These are phyloP conservation scores for Pichia insulana DNA, from an alignment of 805 yeast genomes.

Conservation along the genomic window DNA sequence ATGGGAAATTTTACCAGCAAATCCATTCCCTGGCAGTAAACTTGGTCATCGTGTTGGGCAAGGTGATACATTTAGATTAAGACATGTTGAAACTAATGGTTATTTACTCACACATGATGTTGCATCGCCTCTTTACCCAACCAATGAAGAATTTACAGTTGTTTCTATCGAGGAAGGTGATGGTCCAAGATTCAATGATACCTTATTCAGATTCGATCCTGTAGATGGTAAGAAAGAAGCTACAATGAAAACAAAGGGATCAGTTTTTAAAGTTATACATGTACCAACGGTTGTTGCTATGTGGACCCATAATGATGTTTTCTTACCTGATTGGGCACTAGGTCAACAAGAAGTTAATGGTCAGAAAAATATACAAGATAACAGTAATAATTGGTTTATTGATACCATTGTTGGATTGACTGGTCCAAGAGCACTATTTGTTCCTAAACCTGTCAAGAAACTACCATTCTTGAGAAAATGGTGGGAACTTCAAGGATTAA, in stretches of 20 bases:
- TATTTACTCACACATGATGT: constrained; percentile 86
- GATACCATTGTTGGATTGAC: constrained; percentile 59
- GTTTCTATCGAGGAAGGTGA: constrained; percentile 52
- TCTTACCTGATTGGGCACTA: constrained; percentile 93
- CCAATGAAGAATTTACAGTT: constrained; percentile 91
- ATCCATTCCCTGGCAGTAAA: constrained; percentile 33
- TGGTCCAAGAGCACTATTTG: constrained; percentile 54
- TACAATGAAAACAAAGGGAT: constrained; percentile 59
- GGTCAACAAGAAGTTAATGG: constrained; percentile 92
- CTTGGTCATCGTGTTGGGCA: constrained; percentile 47
- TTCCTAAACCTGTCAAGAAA: constrained; percentile 53
- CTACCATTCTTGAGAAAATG: constrained; percentile 79
- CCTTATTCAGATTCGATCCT: constrained; percentile 68
- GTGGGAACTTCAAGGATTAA: constrained; percentile 76
- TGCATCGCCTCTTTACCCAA: constrained; percentile 84
- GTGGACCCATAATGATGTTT: constrained; percentile 82
- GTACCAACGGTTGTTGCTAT: constrained; percentile 83
- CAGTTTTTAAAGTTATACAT: constrained; percentile 65
- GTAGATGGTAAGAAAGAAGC: constrained; percentile 43
- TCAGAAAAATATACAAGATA: constrained; percentile 67
- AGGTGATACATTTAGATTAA: constrained; percentile 69
- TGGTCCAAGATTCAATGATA: constrained; percentile 49
- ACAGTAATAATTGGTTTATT: constrained; percentile 65
- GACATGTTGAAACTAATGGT: constrained; percentile 74
- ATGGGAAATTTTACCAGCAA: constrained; percentile 77